Evolutionary conservation across 2,329 filamentous ascomycete species (phyloP), one percentile per base, ranked within the genome.

Genomic region (Coleophoma eucalyptorum): DNA sequence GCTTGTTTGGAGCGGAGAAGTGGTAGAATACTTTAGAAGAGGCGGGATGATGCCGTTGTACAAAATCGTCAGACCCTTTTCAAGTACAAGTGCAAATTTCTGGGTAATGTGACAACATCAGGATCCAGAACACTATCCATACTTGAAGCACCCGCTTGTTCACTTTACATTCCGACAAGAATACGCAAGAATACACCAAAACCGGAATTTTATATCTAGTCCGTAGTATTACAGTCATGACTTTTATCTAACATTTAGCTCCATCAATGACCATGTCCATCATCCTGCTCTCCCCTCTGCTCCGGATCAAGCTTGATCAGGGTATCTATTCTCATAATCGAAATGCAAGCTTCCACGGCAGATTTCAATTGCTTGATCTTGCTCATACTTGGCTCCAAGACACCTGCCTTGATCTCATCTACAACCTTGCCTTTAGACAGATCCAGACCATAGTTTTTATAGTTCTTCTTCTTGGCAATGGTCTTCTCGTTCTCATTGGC

Each of bases 301-400:
- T 97, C 91, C 16, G 92, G 92, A 78, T 99, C 94, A 71, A 99
- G 76, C 78, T 96, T 96, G 75, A 99, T 97, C 72, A 99, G 79
- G 58, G 94, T 97, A 76, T 99, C 94, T 68, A 99, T 99, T 65
- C 94, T 84, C 94, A 99, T 97, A 69, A 99, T 97, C 67, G 91
- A 89, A 72, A 99, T 96, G 72, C 94, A 97, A 50, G 94, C 94
- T 76, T 99, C 94, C 46, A 99, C 94, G 26, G 94, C 94, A 72
- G 89, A 95, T 86, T 99, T 99, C 67, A 99, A 78, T 78, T 97
- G 94, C 72, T 93, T 88, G 61, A 99, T 83, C 80, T 99, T 99
- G 81, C 93, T 97, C 78, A 99, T 91, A 72, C 89, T 96, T 32
- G 94, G 94, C 77, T 99, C 94, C 66, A 99, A 72, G 55, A 99